Evolutionary conservation across 1,284 basidiomycete genomes (phyloP).

Genomic region (Golubevia sp.): DNA sequence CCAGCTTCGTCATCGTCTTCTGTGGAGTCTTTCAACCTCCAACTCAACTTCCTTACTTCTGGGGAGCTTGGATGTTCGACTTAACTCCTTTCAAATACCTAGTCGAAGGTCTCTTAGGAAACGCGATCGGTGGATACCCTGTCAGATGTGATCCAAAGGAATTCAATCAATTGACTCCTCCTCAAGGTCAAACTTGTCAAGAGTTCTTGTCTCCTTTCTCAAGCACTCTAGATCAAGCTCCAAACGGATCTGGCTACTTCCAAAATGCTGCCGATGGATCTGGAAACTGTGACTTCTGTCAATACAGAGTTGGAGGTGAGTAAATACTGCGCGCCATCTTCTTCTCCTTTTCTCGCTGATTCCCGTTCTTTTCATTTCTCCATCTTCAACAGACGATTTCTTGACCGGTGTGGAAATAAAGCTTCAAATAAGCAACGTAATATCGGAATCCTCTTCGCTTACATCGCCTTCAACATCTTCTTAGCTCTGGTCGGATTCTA

Average conservation of each 20-base stretch:
- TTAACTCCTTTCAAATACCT: slow-evolving; percentile 43
- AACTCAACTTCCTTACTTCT: slow-evolving; percentile 39
- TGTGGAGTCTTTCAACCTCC: slow-evolving; percentile 55
- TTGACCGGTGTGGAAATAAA: slow-evolving; percentile 16
- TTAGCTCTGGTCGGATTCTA: slow-evolving; percentile 40
- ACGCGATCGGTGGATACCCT: slow-evolving; percentile 23
- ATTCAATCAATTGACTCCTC: slow-evolving; percentile 30
- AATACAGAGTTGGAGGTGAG: neutral
- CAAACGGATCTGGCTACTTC: slow-evolving; percentile 10
- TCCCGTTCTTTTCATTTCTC: no score
- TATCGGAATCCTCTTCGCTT: slow-evolving; percentile 43
- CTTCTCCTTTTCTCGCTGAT: no score
- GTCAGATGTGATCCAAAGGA: slow-evolving; percentile 28
- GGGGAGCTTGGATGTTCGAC: slow-evolving; percentile 22
- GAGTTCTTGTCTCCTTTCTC: slow-evolving; percentile 31
- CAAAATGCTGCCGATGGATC: no score
- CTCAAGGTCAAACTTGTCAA: slow-evolving; percentile 34
- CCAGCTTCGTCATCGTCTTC: slow-evolving; percentile 52
- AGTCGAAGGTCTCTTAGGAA: slow-evolving; percentile 40
- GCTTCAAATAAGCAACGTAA: slow-evolving; percentile 34
- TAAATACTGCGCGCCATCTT: no score
- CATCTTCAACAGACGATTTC: no score
- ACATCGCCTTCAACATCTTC: slow-evolving; percentile 44
- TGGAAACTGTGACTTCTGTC: no score
- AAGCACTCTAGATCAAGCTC: slow-evolving; percentile 19